A percentile compares a stretch with the other conserved stretches of the same genome.
Conservation (phyloP, 768 basidiomycete species). For the Boletus fagicola region DNA sequence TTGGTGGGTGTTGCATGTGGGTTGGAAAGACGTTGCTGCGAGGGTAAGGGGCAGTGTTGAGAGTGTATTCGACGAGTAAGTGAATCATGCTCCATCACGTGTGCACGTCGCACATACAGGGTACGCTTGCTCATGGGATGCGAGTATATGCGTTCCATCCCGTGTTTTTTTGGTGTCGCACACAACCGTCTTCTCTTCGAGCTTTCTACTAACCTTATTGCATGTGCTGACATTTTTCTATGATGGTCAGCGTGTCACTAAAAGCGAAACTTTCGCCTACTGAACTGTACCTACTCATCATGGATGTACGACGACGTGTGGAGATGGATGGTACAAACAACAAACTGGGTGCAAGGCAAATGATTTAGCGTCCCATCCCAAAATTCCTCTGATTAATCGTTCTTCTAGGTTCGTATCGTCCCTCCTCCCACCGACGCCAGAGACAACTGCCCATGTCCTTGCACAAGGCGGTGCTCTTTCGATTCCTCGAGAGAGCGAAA, state of each 20-base stretch:
- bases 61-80: constrained; percentile 82
- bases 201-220: not conserved
- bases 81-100: constrained; percentile 9
- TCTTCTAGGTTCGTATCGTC: constrained; percentile 58
- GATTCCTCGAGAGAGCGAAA: constrained; percentile 4
- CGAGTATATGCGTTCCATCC: not conserved
- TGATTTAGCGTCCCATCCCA: not conserved
- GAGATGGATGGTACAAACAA: constrained; percentile 59
- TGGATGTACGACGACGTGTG: constrained; percentile 72
- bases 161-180: not conserved
- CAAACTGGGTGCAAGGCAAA: constrained; percentile 19
- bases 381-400: not conserved
- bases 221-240: constrained; percentile 11
- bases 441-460: constrained; percentile 67
- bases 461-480: constrained; percentile 54
- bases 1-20: constrained; percentile 92
- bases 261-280: constrained; percentile 69
- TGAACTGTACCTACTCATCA: constrained; percentile 67
- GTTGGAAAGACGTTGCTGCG: constrained; percentile 82
- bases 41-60: constrained; percentile 73
- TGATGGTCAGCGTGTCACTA: constrained; percentile 64
- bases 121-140: not conserved
- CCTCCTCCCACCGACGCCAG: constrained; percentile 71
- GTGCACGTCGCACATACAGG: not conserved
- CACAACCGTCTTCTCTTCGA: not conserved